Evolutionary conservation across 768 basidiomycete species (phyloP), one percentile per base, ranked within the genome.

Genomic region (Thelephora aurantiotincta): DNA sequence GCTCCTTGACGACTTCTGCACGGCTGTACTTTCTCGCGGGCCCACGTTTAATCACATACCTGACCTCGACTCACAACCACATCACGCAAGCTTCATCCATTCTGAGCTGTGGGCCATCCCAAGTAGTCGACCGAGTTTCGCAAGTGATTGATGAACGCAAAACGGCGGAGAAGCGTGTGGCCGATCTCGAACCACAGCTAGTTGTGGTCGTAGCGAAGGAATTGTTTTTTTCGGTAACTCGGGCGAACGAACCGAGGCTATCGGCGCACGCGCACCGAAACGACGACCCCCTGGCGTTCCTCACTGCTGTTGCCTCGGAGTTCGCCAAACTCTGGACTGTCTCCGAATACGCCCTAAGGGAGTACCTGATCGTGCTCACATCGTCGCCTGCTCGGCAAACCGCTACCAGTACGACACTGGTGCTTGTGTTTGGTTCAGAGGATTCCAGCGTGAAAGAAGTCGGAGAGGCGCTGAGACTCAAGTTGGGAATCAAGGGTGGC

Each of bases 21-120:
- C 78, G 88, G 20, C 71, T 93, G 4, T 86, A 79, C 65, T 92
- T 96, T 66, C 70, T 84, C 44, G 66, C 79, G n/a, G 91, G 90
- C 4, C 80, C 83, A 13, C 79, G 90, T 19, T 71, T 89, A 5
- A 73, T 83, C 38, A 57, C 67, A 2, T 71, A 85, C 56, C 66
- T 91, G 46, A 66, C 73, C 2, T 67, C 73, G 2, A 68, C 77
- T 0, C 82, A 87, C 54, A 59, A 63, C 11, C 58, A 72, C 4
- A 68, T 91, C 33, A 67, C 76, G 2, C 60, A 59, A 41, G 70
- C 81, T 0, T 71, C 86, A 0, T 64, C 73, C 2, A 71, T 71
- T 13, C 68, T 92, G 23, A 85, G 79, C 38, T 82, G 84, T 55
- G 80, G 81, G 2, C 65, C 77, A 2, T 65, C 74, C 1, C 74